Evolutionary conservation across 192 early-diverging fungal species (phyloP), one percentile per base, ranked within the genome.

Genomic region (Piromyces sp.): DNA sequence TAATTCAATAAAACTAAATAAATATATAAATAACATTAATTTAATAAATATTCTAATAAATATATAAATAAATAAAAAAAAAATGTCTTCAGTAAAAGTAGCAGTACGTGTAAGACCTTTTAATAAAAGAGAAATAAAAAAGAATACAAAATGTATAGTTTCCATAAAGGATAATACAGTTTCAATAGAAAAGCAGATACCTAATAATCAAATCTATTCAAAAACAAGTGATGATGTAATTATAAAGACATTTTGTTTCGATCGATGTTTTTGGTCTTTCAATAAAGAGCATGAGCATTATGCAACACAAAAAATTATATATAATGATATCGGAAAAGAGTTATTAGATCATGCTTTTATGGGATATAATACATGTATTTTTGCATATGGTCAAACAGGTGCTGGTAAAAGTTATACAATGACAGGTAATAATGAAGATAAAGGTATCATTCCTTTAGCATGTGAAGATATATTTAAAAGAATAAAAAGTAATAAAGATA

Each of bases 351-450:
- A 97, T 83, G 93, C 96, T 5, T 92, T 98, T 79, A 89, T 89
- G 26, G 96, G 96, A 30, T 98, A 95, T 86, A 96, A 98, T 85
- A 93, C 91, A 68, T 96, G 95, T 86, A 92, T 98, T 51, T 96
- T 98, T 86, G 96, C 96, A 19, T 98, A 89, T 79, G 89, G 89
- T 1, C 87, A 89, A 84, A 89, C 89, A 4, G 87, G 87, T 5
- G 42, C 42, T 5, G 42, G 42, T 22, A 37, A 85, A 83, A n/a
- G 81, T 78, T 90, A 92, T 83, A 90, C 92, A 30, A 93, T 93
- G 92, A 91, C 91, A 89, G 90, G 92, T 22, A 89, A 91, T 83
- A 90, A 90, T 31, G 91, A 89, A 78, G 94, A 95, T 13, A 90
- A 91, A 13, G 96, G 96, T 79, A 88, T 98, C 84, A 97, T 94